Conservation (phyloP, 2,329 filamentous ascomycete genomes). For the Alternaria triticimaculans region DNA sequence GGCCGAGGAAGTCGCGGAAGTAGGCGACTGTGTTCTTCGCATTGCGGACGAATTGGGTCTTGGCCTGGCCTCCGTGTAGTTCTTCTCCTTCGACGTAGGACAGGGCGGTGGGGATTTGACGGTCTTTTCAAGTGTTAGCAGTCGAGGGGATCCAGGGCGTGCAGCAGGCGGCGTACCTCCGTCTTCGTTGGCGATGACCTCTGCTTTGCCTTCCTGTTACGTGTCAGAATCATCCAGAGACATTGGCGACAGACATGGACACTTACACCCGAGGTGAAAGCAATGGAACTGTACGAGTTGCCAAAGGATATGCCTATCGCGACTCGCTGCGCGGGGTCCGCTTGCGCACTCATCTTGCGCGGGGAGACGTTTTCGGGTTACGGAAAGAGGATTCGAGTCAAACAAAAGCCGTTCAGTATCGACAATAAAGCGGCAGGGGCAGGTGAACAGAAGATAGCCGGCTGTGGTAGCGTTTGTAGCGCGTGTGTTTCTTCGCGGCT, state of each 20-base stretch:
- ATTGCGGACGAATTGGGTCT: conserved; percentile 91
- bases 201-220: conserved; percentile 81
- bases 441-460: background rate
- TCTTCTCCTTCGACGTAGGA: conserved; percentile 97
- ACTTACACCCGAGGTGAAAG: conserved; percentile 73
- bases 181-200: conserved; percentile 99
- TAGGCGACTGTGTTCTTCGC: conserved; percentile 90
- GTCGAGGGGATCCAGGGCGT: conserved; percentile 3
- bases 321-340: conserved; percentile 60
- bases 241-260: background rate
- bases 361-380: conserved; percentile 7
- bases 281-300: conserved; percentile 98
- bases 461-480: conserved; percentile 2
- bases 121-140: conserved; percentile 64
- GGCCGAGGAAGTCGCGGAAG: conserved; percentile 94
- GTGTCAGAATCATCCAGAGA: conserved; percentile 13
- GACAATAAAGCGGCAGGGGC: background rate
- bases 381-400: background rate
- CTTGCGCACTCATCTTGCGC: conserved; percentile 58
- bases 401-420: background rate
- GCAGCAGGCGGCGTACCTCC: conserved; percentile 68
- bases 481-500: conserved; percentile 14
- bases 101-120: conserved; percentile 92
- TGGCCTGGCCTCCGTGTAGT: conserved; percentile 95
- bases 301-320: conserved; percentile 97